Percentiles rank a stretch among this genome's conserved stretches.
Conservation (phyloP, 2,329 filamentous ascomycete genomes). For the Magnaporthiopsis poae region DNA sequence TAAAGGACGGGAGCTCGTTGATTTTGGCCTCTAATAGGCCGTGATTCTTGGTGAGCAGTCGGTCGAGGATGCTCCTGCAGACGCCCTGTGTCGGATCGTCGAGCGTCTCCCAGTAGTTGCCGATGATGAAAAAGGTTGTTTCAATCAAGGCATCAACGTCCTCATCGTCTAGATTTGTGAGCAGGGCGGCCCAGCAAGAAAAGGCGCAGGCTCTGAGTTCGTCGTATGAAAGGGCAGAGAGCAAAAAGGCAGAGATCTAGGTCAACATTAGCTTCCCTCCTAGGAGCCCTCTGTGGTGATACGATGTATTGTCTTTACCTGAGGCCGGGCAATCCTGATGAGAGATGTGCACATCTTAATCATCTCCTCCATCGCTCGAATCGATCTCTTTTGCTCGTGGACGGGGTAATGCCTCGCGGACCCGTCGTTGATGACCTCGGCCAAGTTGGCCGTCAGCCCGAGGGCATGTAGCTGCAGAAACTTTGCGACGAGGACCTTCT, state of each 20-base stretch:
- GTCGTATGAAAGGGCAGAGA: conserved; percentile 67
- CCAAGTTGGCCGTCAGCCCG: conserved; percentile 75
- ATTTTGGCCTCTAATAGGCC: conserved; percentile 55
- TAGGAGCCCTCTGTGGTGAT: neutral
- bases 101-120: conserved; percentile 66
- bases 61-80: conserved; percentile 53
- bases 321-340: conserved; percentile 71
- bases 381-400: conserved; percentile 64
- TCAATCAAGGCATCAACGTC: conserved; percentile 69
- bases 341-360: conserved; percentile 64
- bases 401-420: conserved; percentile 41
- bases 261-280: conserved; percentile 16
- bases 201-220: conserved; percentile 72
- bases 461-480: conserved; percentile 80
- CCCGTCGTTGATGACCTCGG: conserved; percentile 65
- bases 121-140: conserved; percentile 79
- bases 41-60: conserved; percentile 55
- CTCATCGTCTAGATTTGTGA: conserved; percentile 63
- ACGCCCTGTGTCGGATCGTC: conserved; percentile 48
- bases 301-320: conserved; percentile 43
- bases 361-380: conserved; percentile 81
- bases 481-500: conserved; percentile 50
- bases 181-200: conserved; percentile 71
- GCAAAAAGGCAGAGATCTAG: conserved; percentile 81
- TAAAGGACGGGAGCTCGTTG: conserved; percentile 68